Base-by-base conservation (phyloP, 2,329 filamentous ascomycete genomes). In the Tricladium varicosporioides region DNA sequence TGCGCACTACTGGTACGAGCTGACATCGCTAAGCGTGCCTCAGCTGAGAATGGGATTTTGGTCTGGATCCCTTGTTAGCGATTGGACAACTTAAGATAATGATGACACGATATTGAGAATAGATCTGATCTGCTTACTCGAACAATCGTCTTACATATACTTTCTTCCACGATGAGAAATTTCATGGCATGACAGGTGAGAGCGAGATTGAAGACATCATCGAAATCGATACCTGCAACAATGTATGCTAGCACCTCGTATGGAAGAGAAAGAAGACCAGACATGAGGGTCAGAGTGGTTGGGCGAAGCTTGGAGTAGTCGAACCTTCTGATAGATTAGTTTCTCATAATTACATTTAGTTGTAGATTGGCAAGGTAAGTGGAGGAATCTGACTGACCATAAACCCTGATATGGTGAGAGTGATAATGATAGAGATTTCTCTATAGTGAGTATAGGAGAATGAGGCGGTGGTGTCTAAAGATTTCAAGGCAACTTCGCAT, bases 1-100 rank as follows among this genome's bases (percentile, higher is more conserved):
- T 76, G 70, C 33, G 78, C 77, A 70, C 81, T 85, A 2, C 58
- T 55, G 19, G 61, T 51, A 19, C 47, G 51, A 27, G 22, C 51
- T 48, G 57, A 52, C 42, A 49, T 58, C 5, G 63, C 66, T 22
- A 42, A 56, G 9, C 57, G 42, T 15, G 64, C 66, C 58, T 70
- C 69, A 50, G 60, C 64, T 47, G 62, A 66, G 31, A 57, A 65
- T n/a, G 51, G 60, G 9, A 68, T 60, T 46, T 71, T 70, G 2
- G 58, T 60, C 67, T 70, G 19, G 10, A 22, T 3, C 40, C 9
- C 43, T 33, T 36, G 61, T 67, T 47, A 65, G 61, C 58, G 50
- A 55, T 45, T 60, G 59, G 57, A 52, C 9, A 48, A 31, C 19
- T 16, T 10, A 33, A 13, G 46, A 45, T 50, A 46, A 61, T 47